phyloP scores from a whole-genome alignment of 768 basidiomycete species.

The Rhodotorula graminis region DNA sequence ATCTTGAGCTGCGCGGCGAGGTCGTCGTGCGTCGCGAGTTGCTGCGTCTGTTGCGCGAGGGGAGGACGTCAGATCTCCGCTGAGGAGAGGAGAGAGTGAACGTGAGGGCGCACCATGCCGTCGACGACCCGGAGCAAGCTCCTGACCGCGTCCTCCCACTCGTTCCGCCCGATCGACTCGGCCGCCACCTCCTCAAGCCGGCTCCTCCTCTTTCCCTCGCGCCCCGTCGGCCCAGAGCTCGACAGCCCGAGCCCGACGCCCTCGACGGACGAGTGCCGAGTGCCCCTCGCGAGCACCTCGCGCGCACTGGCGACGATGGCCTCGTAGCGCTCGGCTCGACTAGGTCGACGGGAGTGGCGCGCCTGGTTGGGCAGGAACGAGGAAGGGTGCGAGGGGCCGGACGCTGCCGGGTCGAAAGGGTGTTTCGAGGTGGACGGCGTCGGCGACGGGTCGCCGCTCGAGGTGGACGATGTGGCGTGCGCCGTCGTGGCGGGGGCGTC shows the following conservation, averaged over 20 bases:
- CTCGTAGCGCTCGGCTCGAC: slow-evolving; percentile 6
- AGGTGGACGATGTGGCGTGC: background rate
- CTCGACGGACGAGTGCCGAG: background rate
- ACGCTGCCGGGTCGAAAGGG: background rate
- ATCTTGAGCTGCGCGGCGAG: slow-evolving; percentile 37
- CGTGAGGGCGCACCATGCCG: slow-evolving; percentile 21
- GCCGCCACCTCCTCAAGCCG: background rate
- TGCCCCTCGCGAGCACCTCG: background rate
- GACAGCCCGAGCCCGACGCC: background rate
- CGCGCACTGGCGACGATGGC: background rate
- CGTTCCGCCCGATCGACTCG: background rate
- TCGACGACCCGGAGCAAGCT: slow-evolving; percentile 34
- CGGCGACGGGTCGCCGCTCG: background rate
- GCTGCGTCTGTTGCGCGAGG: slow-evolving; percentile 5
- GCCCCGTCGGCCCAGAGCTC: background rate
- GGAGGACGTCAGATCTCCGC: background rate
- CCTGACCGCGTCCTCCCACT: slow-evolving; percentile 29
- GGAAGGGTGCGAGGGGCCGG: background rate
- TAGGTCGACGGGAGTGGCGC: background rate
- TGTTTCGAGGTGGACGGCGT: background rate
- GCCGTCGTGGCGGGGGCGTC: background rate
- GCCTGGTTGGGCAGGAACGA: background rate
- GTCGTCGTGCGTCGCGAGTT: slow-evolving; percentile 37
- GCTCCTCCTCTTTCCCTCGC: background rate
- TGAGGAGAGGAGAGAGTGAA: too few relatives aligned